These are phyloP conservation scores for Umbelopsis sp. DNA, from an alignment of 192 early-diverging fungal genomes.

Conservation along the genomic window DNA sequence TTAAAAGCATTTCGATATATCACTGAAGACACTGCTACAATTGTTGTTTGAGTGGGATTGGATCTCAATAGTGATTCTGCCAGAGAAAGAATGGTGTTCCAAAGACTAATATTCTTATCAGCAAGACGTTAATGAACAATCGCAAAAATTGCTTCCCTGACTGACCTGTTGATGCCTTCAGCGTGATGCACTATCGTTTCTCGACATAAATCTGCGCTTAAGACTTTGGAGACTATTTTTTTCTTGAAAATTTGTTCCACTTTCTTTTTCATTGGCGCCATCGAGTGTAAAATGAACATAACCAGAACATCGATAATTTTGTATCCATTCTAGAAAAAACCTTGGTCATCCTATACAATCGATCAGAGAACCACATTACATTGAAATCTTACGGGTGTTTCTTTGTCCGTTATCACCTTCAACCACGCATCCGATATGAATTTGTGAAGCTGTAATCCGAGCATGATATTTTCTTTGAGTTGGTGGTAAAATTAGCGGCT, in stretches of 20 bases:
- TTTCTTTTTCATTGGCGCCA: constrained; percentile 56
- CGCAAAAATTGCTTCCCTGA: background rate
- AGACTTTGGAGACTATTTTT: constrained; percentile 47
- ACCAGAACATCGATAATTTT: constrained; percentile 57
- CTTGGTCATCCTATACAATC: background rate
- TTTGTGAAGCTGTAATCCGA: constrained; percentile 66
- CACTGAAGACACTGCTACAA: constrained; percentile 45
- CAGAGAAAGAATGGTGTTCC: constrained; percentile 57
- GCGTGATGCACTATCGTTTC: constrained; percentile 53
- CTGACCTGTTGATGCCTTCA: constrained; percentile 49
- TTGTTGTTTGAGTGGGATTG: constrained; percentile 45
- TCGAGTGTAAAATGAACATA: constrained; percentile 53
- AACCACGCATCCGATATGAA: constrained; percentile 74
- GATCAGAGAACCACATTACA: background rate
- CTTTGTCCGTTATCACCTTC: constrained; percentile 55
- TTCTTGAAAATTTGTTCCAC: constrained; percentile 52
- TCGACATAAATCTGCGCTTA: constrained; percentile 47
- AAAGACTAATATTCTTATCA: constrained; percentile 36
- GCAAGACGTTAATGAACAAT: background rate
- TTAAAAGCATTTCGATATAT: constrained; percentile 58
- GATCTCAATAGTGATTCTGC: constrained; percentile 62
- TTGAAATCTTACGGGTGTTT: constrained; percentile 42
- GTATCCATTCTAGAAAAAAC: constrained; percentile 38
- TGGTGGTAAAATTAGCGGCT: background rate
- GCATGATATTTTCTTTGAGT: constrained; percentile 63